Evolutionary conservation across 176 grass and related monocot genomes (phyloP).

Genomic region (Stipa capillata): DNA sequence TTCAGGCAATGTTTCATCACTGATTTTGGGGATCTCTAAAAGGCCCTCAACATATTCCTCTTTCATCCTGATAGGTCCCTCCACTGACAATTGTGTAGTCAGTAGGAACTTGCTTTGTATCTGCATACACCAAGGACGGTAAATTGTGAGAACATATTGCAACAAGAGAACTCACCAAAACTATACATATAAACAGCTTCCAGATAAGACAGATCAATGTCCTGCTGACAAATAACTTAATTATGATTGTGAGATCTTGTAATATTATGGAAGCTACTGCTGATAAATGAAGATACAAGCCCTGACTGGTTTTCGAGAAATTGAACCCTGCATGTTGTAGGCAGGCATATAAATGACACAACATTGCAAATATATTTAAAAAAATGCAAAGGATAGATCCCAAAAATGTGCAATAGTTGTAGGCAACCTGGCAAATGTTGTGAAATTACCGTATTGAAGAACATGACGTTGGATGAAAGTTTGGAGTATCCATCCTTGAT

Average conservation of each 20-base stretch:
- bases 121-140: slow-evolving; percentile 23
- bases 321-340: not conserved
- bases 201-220: not conserved
- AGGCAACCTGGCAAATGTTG: slow-evolving; percentile 30
- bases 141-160: not conserved
- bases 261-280: not conserved
- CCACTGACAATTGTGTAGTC: slow-evolving; percentile 73
- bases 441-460: slow-evolving; percentile 78
- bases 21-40: slow-evolving; percentile 74
- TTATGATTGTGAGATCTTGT: not conserved
- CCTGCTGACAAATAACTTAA: not conserved
- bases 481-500: slow-evolving; percentile 96
- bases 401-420: slow-evolving; percentile 25
- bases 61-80: slow-evolving; percentile 87
- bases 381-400: not conserved
- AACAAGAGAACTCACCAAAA: not conserved
- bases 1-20: slow-evolving; percentile 62
- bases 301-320: not conserved
- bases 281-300: not conserved
- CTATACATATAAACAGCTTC: not conserved
- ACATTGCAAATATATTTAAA: not conserved
- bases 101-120: slow-evolving; percentile 83
- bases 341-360: not conserved
- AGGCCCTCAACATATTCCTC: slow-evolving; percentile 75
- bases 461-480: slow-evolving; percentile 70